Evolutionary conservation across 768 basidiomycete species (phyloP), one percentile per base, ranked within the genome.

Genomic region (Tricholoma sp.): DNA sequence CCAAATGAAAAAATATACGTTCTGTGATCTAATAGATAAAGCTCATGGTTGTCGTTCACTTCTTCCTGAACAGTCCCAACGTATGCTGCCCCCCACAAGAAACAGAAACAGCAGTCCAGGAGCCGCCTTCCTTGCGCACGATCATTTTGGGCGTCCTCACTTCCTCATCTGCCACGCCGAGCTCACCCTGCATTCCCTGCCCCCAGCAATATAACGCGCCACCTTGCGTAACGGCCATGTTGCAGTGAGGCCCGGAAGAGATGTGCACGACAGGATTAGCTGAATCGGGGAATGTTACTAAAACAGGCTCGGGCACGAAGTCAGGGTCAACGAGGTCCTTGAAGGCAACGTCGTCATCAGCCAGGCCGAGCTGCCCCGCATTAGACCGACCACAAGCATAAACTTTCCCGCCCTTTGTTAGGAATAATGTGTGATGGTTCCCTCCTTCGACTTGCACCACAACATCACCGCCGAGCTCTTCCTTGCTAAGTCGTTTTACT

Each of bases 401-500:
- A 1, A 98, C 90, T 59, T 85, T 83, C 49, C 96, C 96, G 31
- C 82, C 79, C 37, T 82, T 79, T 10, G 94, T 89, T 62, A 94
- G 76, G 79, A 99, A 98, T 49, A 98, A 69, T 0, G 94, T 85
- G 68, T 99, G 94, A 63, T 97, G 90, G 57, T 89, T 86, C 46
- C 96, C 94, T 16, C 88, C 92, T 19, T 66, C 78, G 61, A 98
- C 91, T 67, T 91, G 82, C 19, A 85, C 74, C 50, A 93, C 82
- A 2, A 73, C 73, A 52, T 83, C 85, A 50, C 81, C 85, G 3
- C 69, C 77, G 6, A 91, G 81, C 43, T 81, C 80, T 39, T 76
- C 72, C 63, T 81, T 83, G 73, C 82, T 81, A 8, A 94, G 79
- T 5, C 80, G 75, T 50, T 77, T 70, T n/a, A 94, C 83, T 54